Conservation (phyloP, 2,329 filamentous ascomycete genomes). For the Fusarium coicis region DNA sequence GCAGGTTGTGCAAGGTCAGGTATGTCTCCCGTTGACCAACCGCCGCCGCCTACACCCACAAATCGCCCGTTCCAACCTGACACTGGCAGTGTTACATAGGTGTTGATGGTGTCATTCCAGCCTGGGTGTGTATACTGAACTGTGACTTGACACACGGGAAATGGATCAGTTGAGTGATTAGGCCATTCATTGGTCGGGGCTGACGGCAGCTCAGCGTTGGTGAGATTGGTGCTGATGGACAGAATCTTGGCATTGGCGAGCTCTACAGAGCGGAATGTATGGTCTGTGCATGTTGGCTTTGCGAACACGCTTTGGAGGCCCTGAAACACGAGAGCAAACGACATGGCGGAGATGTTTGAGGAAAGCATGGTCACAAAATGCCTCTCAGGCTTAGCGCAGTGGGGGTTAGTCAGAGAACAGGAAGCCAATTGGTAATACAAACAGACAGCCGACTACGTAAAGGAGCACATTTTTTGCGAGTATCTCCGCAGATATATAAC, state of each 20-base stretch:
- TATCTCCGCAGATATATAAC: background rate
- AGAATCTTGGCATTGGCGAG: constrained; percentile 1
- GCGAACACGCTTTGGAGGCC: background rate
- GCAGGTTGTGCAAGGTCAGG: background rate
- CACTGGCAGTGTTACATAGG: constrained; percentile 12
- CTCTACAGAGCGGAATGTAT: background rate
- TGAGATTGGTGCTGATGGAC: background rate
- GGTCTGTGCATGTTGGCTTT: background rate
- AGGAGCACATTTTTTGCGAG: no score
- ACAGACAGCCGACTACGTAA: background rate
- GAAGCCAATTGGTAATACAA: background rate
- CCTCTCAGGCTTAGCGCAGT: background rate
- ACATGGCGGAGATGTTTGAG: background rate
- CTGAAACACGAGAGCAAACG: background rate
- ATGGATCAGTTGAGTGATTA: background rate
- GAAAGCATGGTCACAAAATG: background rate
- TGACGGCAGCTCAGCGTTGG: background rate
- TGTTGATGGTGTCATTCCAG: constrained; percentile 23
- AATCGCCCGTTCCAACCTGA: constrained; percentile 31
- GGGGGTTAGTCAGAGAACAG: no score
- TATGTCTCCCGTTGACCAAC: constrained; percentile 16
- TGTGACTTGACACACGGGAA: constrained; percentile 8
- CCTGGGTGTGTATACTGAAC: constrained; percentile 30
- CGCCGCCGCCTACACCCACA: constrained; percentile 27
- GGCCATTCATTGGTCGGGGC: constrained; percentile 9